Evolutionary conservation across 2,329 filamentous ascomycete species (phyloP).

Genomic region (Nakataea oryzae): DNA sequence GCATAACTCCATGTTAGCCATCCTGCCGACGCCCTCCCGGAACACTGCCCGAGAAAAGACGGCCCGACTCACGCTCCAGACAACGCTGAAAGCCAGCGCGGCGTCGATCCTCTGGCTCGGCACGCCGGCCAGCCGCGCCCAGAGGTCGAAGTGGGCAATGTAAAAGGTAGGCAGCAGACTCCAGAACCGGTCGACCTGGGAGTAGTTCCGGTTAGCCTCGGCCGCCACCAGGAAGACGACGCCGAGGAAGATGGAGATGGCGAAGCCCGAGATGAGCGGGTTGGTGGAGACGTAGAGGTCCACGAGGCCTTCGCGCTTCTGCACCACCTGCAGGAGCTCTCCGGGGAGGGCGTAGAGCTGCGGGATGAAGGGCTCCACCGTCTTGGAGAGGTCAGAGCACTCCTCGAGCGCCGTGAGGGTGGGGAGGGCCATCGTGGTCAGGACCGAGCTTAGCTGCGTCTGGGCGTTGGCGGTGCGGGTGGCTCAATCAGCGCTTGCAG

Average conservation of each 20-base stretch:
- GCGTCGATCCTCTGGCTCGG: conserved; percentile 62
- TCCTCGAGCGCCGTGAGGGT: conserved; percentile 59
- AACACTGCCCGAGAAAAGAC: too few relatives aligned
- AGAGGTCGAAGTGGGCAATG: conserved; percentile 73
- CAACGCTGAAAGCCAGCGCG: conserved; percentile 54
- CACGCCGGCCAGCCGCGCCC: conserved; percentile 66
- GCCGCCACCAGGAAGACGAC: conserved; percentile 64
- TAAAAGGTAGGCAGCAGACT: conserved; percentile 82
- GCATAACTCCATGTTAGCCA: conserved; percentile 5
- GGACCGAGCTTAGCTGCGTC: not conserved
- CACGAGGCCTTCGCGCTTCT: conserved; percentile 50
- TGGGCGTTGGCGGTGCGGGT: not conserved
- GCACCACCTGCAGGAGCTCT: conserved; percentile 48
- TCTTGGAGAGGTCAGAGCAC: conserved; percentile 64
- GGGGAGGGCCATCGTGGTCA: conserved; percentile 55
- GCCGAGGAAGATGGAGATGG: conserved; percentile 60
- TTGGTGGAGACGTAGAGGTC: conserved; percentile 77
- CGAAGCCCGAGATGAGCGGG: conserved; percentile 67
- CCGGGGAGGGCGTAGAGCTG: conserved; percentile 62
- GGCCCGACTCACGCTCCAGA: conserved; percentile 66
- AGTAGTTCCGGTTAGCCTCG: conserved; percentile 87
- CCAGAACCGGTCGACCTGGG: conserved; percentile 92
- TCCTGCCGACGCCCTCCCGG: too few relatives aligned
- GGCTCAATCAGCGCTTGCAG: not conserved
- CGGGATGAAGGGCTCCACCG: conserved; percentile 63